phyloP scores from a whole-genome alignment of 2,329 filamentous ascomycete genomes.

The Teratosphaeria zuluensis region DNA sequence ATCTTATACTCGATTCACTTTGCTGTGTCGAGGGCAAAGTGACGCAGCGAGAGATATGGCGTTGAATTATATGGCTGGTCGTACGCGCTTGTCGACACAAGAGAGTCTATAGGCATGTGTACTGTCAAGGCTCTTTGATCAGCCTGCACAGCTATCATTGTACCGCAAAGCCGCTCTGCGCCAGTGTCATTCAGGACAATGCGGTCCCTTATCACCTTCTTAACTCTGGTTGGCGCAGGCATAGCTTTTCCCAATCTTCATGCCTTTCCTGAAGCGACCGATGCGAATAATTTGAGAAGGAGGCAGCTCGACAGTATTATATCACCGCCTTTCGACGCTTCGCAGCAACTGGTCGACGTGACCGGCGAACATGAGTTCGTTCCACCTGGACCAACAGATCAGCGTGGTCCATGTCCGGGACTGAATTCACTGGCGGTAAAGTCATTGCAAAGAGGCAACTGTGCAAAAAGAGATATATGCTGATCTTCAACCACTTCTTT shows the following conservation, averaged over 20 bases:
- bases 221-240: not conserved
- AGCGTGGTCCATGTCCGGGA: slow-evolving; percentile 25
- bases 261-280: not conserved
- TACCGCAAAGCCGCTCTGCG: not conserved
- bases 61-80: not conserved
- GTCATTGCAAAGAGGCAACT: not conserved
- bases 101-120: not conserved
- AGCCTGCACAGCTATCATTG: too few relatives aligned
- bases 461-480: slow-evolving; percentile 12
- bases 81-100: not conserved
- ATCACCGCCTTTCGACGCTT: slow-evolving; percentile 24
- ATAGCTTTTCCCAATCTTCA: not conserved
- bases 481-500: not conserved
- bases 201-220: not conserved
- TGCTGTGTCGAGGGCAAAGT: not conserved
- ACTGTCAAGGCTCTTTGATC: not conserved
- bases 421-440: slow-evolving; percentile 21
- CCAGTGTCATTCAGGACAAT: not conserved
- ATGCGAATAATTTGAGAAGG: not conserved
- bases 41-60: not conserved
- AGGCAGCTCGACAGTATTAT: not conserved
- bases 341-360: slow-evolving; percentile 20
- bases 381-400: slow-evolving; percentile 19
- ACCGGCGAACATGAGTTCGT: slow-evolving; percentile 20
- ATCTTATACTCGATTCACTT: not conserved